Conservation (phyloP, 108 stramenopile species). For the Asterionellopsis glacialis region DNA sequence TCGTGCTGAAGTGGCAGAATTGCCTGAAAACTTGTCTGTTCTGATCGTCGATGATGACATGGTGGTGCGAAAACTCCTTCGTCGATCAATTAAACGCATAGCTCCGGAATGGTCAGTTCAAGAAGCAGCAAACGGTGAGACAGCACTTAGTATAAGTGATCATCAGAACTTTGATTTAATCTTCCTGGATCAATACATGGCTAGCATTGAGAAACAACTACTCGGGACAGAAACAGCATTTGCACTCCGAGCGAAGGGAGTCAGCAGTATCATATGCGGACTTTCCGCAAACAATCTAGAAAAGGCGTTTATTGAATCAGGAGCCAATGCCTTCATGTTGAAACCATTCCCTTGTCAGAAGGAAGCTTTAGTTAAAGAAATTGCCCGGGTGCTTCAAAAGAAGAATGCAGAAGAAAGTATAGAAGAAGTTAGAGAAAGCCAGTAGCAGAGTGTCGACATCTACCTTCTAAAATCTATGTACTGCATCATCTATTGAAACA, state of each 20-base stretch:
- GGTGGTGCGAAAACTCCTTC: conserved; percentile 47
- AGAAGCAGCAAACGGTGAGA: conserved; percentile 37
- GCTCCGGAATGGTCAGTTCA: conserved; percentile 35
- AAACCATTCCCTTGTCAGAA: conserved; percentile 51
- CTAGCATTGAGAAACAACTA: conserved; percentile 50
- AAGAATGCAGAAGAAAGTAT: too few species aligned
- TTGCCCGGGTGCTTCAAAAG: conserved; percentile 10
- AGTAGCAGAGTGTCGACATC: too few species aligned
- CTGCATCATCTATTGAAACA: too few species aligned
- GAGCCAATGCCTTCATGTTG: conserved; percentile 48
- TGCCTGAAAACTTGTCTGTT: conserved; percentile 27
- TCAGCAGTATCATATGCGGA: conserved; percentile 37
- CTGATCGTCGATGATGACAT: conserved; percentile 53
- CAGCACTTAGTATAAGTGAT: conserved; percentile 19
- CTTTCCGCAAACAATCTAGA: conserved; percentile 53
- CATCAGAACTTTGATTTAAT: conserved; percentile 20
- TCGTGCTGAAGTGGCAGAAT: neutral
- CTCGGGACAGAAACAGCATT: conserved; percentile 50
- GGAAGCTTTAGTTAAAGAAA: conserved; percentile 12
- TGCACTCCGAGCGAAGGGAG: conserved; percentile 33
- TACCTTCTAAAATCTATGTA: too few species aligned
- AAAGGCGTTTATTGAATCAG: conserved; percentile 37
- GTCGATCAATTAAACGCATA: conserved; percentile 26
- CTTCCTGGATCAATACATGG: conserved; percentile 44
- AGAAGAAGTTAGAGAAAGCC: too few species aligned